Conservation (phyloP, 83 land plant genomes). For the Picea abies region DNA sequence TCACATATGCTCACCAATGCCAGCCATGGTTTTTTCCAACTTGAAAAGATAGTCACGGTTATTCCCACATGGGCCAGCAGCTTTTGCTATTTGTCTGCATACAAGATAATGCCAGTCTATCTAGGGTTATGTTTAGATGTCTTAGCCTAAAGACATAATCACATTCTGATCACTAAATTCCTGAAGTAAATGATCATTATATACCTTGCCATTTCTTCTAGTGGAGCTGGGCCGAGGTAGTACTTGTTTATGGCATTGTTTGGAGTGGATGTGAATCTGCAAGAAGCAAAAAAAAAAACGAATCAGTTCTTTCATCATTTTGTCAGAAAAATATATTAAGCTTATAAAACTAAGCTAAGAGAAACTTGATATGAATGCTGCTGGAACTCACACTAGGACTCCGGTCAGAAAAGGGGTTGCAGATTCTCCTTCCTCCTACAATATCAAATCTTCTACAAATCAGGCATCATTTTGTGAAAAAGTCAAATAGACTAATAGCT, state of each 20-base stretch:
- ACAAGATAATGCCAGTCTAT: too few relatives aligned
- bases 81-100: conserved; percentile 69
- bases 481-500: not conserved
- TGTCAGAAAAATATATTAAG: not conserved
- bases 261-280: conserved; percentile 72
- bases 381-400: conserved; percentile 60
- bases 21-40: conserved; percentile 66
- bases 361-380: not conserved
- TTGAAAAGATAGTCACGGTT: conserved; percentile 69
- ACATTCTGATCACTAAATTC: not conserved
- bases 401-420: conserved; percentile 44
- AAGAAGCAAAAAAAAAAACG: not conserved
- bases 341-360: not conserved
- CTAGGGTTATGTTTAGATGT: too few relatives aligned
- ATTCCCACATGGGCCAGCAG: conserved; percentile 74
- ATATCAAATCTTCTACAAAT: not conserved
- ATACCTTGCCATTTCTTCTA: conserved; percentile 77
- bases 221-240: conserved; percentile 72
- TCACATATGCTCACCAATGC: conserved; percentile 44
- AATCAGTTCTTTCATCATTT: not conserved
- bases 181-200: not conserved
- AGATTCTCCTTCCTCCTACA: conserved; percentile 44
- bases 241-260: conserved; percentile 58
- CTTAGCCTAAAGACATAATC: too few relatives aligned
- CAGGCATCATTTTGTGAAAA: not conserved